phyloP scores from a whole-genome alignment of 1,139 yeast genomes.

The Spencermartinsiella ligniputridi region DNA sequence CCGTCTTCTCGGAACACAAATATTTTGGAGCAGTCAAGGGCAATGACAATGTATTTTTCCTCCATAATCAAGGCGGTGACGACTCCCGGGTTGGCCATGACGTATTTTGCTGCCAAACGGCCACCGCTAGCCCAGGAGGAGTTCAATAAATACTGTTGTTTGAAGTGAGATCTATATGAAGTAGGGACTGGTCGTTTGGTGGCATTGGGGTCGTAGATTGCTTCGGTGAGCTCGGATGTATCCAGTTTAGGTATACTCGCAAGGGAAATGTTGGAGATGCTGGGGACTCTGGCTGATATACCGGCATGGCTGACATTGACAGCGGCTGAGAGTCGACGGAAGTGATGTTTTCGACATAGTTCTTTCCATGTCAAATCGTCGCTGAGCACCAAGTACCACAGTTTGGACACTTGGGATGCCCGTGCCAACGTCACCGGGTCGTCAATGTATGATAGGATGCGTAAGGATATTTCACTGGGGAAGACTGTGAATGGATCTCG shows the following conservation, averaged over 20 bases:
- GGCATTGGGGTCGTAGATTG: constrained; percentile 35
- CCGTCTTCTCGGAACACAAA: constrained; percentile 57
- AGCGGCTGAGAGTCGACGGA: constrained; percentile 37
- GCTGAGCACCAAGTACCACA: constrained; percentile 38
- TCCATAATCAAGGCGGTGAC: constrained; percentile 39
- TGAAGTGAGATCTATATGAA: constrained; percentile 39
- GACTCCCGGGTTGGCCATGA: constrained; percentile 35
- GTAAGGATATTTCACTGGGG: constrained; percentile 79
- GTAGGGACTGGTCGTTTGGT: constrained; percentile 32
- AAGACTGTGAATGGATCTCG: constrained; percentile 81
- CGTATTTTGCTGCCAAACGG: constrained; percentile 38
- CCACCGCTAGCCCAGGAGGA: constrained; percentile 42
- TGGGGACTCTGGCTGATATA: constrained; percentile 18
- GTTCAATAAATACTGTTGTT: constrained; percentile 39
- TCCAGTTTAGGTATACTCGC: constrained; percentile 7
- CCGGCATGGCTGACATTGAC: constrained; percentile 21
- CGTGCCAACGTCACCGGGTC: constrained; percentile 41
- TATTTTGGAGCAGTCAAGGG: constrained; percentile 41
- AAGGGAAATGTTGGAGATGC: constrained; percentile 6
- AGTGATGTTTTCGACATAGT: constrained; percentile 38
- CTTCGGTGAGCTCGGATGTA: constrained; percentile 29
- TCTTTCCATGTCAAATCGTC: constrained; percentile 43
- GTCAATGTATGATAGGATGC: constrained; percentile 79
- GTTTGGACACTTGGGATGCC: constrained; percentile 41
- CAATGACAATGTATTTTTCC: constrained; percentile 37